Percentiles rank a stretch among this genome's conserved stretches.
Evolutionary conservation across 441 rosid species (phyloP).

Genomic region (Mallotus japonicus): DNA sequence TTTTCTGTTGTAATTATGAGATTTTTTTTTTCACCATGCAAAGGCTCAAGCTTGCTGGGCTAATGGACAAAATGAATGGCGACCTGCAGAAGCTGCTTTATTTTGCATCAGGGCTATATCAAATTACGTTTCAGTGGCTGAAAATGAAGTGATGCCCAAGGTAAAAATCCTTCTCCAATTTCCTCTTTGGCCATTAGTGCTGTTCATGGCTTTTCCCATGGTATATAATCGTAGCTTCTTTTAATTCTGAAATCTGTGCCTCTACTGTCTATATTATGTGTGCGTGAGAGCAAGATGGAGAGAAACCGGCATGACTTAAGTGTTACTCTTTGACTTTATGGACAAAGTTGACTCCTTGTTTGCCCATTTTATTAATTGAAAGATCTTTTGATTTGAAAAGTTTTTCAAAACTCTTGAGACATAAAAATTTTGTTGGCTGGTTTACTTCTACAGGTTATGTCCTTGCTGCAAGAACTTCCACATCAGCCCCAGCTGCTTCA

Average conservation of each 20-base stretch:
- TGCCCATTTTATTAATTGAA: background rate
- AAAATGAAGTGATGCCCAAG: constrained; percentile 94
- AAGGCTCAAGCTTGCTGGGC: constrained; percentile 65
- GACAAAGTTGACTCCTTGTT: background rate
- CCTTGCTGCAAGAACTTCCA: constrained; percentile 54
- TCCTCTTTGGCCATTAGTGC: background rate
- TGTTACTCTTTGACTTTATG: background rate
- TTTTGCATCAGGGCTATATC: constrained; percentile 96
- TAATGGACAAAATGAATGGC: constrained; percentile 73
- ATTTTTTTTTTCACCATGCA: constrained; percentile 1
- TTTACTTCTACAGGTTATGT: constrained; percentile 25
- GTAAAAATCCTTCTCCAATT: constrained; percentile 32
- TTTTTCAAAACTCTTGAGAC: background rate
- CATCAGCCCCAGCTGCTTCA: constrained; percentile 91
- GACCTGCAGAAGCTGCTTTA: constrained; percentile 96
- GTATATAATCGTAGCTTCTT: background rate
- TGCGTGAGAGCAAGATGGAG: background rate
- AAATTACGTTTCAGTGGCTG: constrained; percentile 71
- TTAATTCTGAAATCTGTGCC: background rate
- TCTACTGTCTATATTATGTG: background rate
- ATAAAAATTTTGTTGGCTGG: background rate
- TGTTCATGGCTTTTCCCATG: background rate
- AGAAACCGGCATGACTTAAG: background rate
- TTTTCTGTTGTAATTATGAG: constrained; percentile 13
- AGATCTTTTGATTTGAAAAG: background rate